Percentiles rank a stretch among this genome's conserved stretches.
Evolutionary conservation across 2,329 filamentous ascomycete genomes (phyloP).

Genomic region (Verticillium dahliae): DNA sequence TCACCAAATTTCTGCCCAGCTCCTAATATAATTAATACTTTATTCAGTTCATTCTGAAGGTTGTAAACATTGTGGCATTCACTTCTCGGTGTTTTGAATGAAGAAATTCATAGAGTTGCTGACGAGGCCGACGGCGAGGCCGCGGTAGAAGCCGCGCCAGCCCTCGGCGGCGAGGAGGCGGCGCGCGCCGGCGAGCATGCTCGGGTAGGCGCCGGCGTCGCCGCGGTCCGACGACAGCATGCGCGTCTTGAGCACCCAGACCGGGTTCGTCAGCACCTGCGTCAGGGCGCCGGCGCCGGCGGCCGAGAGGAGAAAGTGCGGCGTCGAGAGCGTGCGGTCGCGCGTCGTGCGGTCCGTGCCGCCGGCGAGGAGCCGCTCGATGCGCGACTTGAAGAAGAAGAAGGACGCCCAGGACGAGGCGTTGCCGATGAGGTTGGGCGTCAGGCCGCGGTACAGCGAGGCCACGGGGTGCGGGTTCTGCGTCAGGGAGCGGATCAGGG

Average conservation of each 20-base stretch:
- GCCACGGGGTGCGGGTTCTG: conserved; percentile 49
- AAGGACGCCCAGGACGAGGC: conserved; percentile 87
- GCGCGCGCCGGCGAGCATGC: conserved; percentile 63
- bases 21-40: too few relatives aligned
- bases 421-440: conserved; percentile 87
- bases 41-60: too few relatives aligned
- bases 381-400: conserved; percentile 67
- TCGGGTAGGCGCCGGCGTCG: conserved; percentile 71
- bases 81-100: too few relatives aligned
- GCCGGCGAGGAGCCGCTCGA: conserved; percentile 40
- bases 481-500: conserved; percentile 43
- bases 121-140: conserved; percentile 75
- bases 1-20: too few relatives aligned
- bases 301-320: conserved; percentile 77
- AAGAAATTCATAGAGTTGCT: too few relatives aligned
- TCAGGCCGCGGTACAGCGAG: conserved; percentile 82
- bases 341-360: conserved; percentile 12
- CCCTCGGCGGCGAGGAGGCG: conserved; percentile 69
- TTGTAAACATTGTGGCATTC: too few relatives aligned
- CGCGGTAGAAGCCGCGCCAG: conserved; percentile 75
- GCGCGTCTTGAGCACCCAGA: conserved; percentile 97
- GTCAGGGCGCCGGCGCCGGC: conserved; percentile 66
- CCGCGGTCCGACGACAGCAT: conserved; percentile 83
- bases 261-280: conserved; percentile 80
- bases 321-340: conserved; percentile 38